Evolutionary conservation across 1,284 basidiomycete genomes (phyloP).

Genomic region (Phylloporus sp.): DNA sequence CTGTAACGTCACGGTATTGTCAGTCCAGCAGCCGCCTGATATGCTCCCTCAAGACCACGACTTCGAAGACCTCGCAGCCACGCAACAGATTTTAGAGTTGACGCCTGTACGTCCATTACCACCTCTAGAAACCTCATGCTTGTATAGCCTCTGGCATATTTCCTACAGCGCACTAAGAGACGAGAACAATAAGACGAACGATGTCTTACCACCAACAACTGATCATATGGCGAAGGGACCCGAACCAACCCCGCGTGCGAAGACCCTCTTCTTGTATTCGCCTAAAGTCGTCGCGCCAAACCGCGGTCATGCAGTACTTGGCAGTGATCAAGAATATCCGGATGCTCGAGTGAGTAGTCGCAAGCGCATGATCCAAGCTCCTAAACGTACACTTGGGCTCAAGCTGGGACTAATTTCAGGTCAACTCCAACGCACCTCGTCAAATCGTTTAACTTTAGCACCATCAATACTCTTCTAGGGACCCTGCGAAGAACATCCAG

Average conservation of each 20-base stretch:
- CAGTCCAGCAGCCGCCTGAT: constrained; percentile 67
- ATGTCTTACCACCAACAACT: constrained; percentile 65
- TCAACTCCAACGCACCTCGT: constrained; percentile 57
- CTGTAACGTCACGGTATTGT: constrained; percentile 40
- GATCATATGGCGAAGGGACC: constrained; percentile 58
- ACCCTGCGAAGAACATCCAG: constrained; percentile 85
- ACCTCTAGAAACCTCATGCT: constrained; percentile 57
- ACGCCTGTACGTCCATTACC: constrained; percentile 72
- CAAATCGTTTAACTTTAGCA: constrained; percentile 84
- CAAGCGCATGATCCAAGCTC: constrained; percentile 71
- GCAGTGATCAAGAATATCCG: constrained; percentile 93
- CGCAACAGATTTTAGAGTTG: constrained; percentile 58
- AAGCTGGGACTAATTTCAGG: not conserved
- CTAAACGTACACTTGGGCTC: constrained; percentile 38
- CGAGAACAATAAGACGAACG: constrained; percentile 5
- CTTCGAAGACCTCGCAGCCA: constrained; percentile 69
- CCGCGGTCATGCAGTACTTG: constrained; percentile 85
- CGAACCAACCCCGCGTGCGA: constrained; percentile 46
- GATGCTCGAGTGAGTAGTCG: constrained; percentile 77
- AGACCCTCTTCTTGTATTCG: constrained; percentile 56
- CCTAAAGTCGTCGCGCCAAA: constrained; percentile 82
- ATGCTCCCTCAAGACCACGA: constrained; percentile 65
- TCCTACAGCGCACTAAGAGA: constrained; percentile 46
- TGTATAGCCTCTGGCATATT: constrained; percentile 57
- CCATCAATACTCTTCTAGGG: constrained; percentile 86